Evolutionary conservation across 83 land plant species (phyloP).

Genomic region (Diphasiastrum complanatum): DNA sequence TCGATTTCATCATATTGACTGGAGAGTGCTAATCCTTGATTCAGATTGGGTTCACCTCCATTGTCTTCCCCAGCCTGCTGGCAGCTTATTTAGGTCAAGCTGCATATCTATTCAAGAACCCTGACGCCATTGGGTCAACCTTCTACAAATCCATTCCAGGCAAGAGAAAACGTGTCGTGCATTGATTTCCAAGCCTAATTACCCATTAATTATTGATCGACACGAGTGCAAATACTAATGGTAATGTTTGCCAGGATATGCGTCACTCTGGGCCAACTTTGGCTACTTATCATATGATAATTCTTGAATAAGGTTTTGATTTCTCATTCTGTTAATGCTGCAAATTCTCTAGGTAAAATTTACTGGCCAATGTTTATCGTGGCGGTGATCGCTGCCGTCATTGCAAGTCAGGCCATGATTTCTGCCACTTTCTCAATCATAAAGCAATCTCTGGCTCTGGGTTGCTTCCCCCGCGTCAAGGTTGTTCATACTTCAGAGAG

Average conservation of each 20-base stretch:
- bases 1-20: neutral
- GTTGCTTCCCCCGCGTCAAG: too few species aligned
- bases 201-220: too few species aligned
- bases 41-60: constrained; percentile 20
- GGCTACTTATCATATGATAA: too few species aligned
- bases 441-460: too few species aligned
- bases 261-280: too few species aligned
- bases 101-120: constrained; percentile 16
- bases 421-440: too few species aligned
- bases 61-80: constrained; percentile 22
- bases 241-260: constrained; percentile 5
- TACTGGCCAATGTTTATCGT: too few species aligned
- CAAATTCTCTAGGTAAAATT: too few species aligned
- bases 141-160: constrained; percentile 25
- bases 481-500: too few species aligned
- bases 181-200: neutral
- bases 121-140: neutral
- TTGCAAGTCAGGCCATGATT: too few species aligned
- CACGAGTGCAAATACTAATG: neutral
- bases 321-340: too few species aligned
- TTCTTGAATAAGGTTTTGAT: neutral
- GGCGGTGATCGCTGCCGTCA: too few species aligned
- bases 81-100: constrained; percentile 32
- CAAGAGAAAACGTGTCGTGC: constrained; percentile 9
- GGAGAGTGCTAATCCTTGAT: neutral